Evolutionary conservation across 2,329 filamentous ascomycete genomes (phyloP), one percentile per base, ranked within the genome.

Genomic region (Fusarium incarnatum): DNA sequence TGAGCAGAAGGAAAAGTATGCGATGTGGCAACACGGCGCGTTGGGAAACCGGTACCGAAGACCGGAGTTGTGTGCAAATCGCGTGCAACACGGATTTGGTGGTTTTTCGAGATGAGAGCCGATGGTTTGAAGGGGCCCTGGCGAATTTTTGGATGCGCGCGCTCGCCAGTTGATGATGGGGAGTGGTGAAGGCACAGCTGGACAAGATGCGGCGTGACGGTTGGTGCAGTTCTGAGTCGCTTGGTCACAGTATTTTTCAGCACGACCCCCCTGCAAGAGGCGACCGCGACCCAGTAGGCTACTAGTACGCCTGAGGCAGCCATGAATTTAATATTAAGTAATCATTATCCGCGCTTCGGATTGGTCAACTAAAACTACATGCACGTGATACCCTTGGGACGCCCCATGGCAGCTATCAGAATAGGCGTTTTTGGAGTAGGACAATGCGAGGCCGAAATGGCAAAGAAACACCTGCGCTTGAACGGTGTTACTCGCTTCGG

Each of bases 141-240:
- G 85, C 83, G 86, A 87, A 86, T 85, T 86, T 86, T 87, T 84
- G 81, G 85, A 88, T 88, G 86, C 86, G 86, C 85, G 86, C 84
- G 79, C 82, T 85, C 80, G 81, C 82, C 81, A 76, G 76, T 80
- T 81, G 80, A 83, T 83, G 81, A 84, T 83, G 81, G 80, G 83
- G 83, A 84, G 79, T 83, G 82, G 83, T 84, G 83, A 84, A 83
- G 82, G 83, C 82, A 83, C 82, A 82, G 80, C 79, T 75, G 81
- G 72, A 81, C 81, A 83, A 83, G 82, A 83, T 84, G 82, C 80
- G 79, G 80, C 80, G 81, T 82, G 81, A 83, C 80, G 81, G 81
- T 78, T 80, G 79, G 81, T 83, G 82, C 82, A 71, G 81, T 79
- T 75, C 71, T 75, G 75, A 73, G 77, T 73, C 74, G 73, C 72